phyloP scores from a whole-genome alignment of 345 rosid species.

The Euphorbia peplus region DNA sequence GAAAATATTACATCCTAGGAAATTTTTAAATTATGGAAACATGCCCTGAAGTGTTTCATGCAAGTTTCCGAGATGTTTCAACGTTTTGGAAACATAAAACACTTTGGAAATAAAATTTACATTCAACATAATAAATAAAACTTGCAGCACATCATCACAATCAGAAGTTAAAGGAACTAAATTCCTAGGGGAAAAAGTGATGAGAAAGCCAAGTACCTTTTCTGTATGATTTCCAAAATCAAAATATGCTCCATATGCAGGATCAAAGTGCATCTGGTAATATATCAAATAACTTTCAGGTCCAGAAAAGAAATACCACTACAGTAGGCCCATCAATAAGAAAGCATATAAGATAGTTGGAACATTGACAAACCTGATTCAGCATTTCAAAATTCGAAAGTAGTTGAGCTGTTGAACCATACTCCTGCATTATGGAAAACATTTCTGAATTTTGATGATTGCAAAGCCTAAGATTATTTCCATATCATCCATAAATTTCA shows the following conservation, averaged over 20 bases:
- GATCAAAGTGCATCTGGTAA: constrained; percentile 83
- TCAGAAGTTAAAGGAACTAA: background rate
- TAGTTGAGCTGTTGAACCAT: constrained; percentile 49
- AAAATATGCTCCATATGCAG: constrained; percentile 67
- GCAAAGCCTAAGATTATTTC: constrained; percentile 10
- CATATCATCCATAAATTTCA: background rate
- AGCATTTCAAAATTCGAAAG: constrained; percentile 75
- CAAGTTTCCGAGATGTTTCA: too few species aligned
- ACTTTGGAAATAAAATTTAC: too few species aligned
- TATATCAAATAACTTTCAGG: constrained; percentile 7
- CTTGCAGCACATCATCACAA: background rate
- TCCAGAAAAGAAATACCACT: background rate
- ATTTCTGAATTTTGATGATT: constrained; percentile 12
- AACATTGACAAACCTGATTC: constrained; percentile 56
- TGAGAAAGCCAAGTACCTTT: constrained; percentile 41
- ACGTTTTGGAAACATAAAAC: too few species aligned
- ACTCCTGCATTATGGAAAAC: constrained; percentile 48
- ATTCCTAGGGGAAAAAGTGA: constrained; percentile 12
- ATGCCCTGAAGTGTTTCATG: too few species aligned
- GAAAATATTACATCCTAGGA: too few species aligned
- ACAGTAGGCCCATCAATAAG: background rate
- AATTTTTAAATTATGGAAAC: too few species aligned
- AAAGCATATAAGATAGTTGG: background rate
- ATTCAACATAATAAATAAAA: too few species aligned
- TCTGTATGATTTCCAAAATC: constrained; percentile 95